These are phyloP conservation scores for Xylaria castorea DNA, from an alignment of 495 filamentous ascomycete genomes.

Conservation along the genomic window DNA sequence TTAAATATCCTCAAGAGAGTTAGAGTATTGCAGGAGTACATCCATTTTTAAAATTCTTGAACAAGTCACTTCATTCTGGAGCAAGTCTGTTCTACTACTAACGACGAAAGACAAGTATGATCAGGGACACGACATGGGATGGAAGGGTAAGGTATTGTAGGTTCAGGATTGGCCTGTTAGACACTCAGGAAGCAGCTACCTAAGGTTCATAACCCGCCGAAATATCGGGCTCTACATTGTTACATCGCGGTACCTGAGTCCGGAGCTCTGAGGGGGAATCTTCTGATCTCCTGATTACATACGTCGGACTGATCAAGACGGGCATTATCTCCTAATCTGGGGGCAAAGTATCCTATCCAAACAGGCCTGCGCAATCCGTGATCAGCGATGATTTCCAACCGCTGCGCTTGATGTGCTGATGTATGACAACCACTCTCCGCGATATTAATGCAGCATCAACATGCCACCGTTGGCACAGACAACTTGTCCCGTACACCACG, in stretches of 20 bases:
- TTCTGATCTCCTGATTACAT: not conserved
- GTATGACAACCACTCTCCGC: not conserved
- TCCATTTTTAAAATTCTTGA: not conserved
- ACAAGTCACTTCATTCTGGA: not conserved
- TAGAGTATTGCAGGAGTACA: not conserved
- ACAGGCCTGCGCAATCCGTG: not conserved
- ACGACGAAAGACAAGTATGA: not conserved
- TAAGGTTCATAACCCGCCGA: not conserved
- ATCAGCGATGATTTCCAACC: too few species aligned
- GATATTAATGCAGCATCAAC: slow-evolving; percentile 58
- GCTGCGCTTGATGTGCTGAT: not conserved
- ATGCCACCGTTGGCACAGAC: slow-evolving; percentile 90
- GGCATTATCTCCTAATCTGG: not conserved
- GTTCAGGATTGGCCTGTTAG: not conserved
- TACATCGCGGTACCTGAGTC: not conserved
- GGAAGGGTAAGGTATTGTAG: not conserved
- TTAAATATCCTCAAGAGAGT: not conserved
- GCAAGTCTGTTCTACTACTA: not conserved
- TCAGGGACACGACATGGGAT: not conserved
- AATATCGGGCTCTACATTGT: not conserved
- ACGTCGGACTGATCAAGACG: not conserved
- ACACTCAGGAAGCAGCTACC: not conserved
- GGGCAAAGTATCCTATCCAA: too few species aligned
- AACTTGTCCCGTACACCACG: slow-evolving; percentile 85
- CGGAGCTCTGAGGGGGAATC: not conserved